Evolutionary conservation across 176 grass and related monocot species (phyloP).

Genomic region (Ananas comosus): DNA sequence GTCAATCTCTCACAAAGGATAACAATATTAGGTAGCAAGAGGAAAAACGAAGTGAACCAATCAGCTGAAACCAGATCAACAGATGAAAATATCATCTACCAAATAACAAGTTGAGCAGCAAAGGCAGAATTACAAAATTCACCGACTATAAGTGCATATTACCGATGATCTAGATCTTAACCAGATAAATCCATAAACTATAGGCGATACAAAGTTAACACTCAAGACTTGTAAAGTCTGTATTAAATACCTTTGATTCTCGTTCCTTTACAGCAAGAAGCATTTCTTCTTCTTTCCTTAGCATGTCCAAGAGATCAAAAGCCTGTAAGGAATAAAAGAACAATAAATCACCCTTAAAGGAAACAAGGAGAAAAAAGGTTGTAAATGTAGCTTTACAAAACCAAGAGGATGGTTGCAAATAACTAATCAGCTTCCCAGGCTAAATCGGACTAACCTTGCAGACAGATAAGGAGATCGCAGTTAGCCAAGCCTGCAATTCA

Average conservation of each 20-base stretch:
- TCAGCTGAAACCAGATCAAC: no score
- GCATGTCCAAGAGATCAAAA: slow-evolving; percentile 89
- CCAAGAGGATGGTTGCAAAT: background rate
- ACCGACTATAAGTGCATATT: no score
- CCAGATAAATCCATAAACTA: no score
- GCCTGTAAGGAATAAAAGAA: slow-evolving; percentile 25
- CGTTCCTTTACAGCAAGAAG: slow-evolving; percentile 71
- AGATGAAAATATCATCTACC: no score
- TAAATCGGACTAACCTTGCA: slow-evolving; percentile 55
- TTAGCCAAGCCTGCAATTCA: slow-evolving; percentile 60
- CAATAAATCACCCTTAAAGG: background rate
- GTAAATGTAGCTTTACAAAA: background rate
- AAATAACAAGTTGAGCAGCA: no score
- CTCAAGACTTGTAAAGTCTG: background rate
- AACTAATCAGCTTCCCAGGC: background rate
- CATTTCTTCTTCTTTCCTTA: slow-evolving; percentile 89
- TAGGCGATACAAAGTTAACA: no score
- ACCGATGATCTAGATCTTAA: no score
- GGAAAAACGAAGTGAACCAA: no score
- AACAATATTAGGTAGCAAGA: no score
- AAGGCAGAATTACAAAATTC: no score
- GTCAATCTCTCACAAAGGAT: no score
- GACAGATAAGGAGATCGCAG: slow-evolving; percentile 51
- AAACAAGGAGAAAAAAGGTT: background rate
- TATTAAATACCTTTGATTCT: slow-evolving; percentile 40